These are phyloP conservation scores for Thalia dealbata DNA, from an alignment of 176 grass and related monocot species.

Conservation along the genomic window DNA sequence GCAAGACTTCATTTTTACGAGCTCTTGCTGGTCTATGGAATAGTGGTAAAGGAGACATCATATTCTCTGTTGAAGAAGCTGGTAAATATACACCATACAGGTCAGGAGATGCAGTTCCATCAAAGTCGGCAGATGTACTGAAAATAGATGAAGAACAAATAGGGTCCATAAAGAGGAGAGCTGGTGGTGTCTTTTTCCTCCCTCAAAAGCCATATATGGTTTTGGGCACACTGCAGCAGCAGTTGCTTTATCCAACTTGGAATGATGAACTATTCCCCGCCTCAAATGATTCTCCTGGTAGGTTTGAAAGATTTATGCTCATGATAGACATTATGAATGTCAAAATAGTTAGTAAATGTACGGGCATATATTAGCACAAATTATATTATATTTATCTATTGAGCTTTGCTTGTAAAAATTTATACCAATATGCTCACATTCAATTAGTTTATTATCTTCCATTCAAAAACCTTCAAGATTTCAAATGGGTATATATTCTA, in stretches of 20 bases:
- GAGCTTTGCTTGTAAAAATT: too few relatives aligned
- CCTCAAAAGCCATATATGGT: constrained; percentile 97
- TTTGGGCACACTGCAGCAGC: constrained; percentile 82
- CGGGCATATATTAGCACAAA: not conserved
- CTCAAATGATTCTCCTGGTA: constrained; percentile 42
- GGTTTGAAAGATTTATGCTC: constrained; percentile 4
- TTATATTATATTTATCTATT: not conserved
- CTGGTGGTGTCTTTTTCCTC: constrained; percentile 75
- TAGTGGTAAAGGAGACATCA: constrained; percentile 63
- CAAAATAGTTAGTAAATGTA: not conserved
- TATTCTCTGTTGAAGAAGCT: constrained; percentile 53
- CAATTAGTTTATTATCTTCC: not conserved
- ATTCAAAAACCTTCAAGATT: not conserved
- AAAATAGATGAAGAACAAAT: constrained; percentile 34
- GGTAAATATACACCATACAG: constrained; percentile 19
- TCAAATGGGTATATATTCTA: not conserved
- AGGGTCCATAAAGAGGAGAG: constrained; percentile 63
- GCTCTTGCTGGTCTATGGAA: constrained; percentile 91
- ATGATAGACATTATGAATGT: not conserved
- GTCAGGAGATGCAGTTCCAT: constrained; percentile 33
- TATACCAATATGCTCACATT: not conserved
- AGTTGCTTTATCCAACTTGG: constrained; percentile 96
- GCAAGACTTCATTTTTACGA: constrained; percentile 90
- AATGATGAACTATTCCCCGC: constrained; percentile 38
- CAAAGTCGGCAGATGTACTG: constrained; percentile 16